Conservation (phyloP, 192 early-diverging fungal species). For the Rhizophagus clarus region DNA sequence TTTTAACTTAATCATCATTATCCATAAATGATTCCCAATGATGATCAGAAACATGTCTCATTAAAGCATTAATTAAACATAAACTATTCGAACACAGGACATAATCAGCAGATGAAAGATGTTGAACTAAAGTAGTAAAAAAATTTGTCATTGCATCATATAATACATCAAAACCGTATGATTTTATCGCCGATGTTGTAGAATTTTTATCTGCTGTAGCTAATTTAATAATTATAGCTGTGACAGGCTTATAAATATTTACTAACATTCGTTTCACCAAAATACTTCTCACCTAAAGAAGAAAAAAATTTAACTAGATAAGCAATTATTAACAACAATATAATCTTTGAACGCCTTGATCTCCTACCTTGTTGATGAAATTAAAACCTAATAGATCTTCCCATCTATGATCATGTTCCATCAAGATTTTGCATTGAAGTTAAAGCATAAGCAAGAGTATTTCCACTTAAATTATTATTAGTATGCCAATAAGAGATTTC, state of each 20-base stretch:
- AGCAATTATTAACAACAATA: too few species aligned
- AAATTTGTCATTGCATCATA: too few species aligned
- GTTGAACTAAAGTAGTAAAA: constrained; percentile 55
- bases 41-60: constrained; percentile 62
- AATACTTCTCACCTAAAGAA: too few species aligned
- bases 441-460: constrained; percentile 46
- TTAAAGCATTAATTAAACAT: constrained; percentile 60
- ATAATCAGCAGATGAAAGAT: constrained; percentile 63
- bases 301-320: too few species aligned
- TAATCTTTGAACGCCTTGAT: too few species aligned
- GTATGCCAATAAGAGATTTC: constrained; percentile 59
- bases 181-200: constrained; percentile 37
- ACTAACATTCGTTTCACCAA: too few species aligned
- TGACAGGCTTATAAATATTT: too few species aligned
- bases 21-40: constrained; percentile 49
- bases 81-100: constrained; percentile 65
- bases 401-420: constrained; percentile 70
- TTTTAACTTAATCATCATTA: constrained; percentile 52
- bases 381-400: constrained; percentile 43
- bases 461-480: constrained; percentile 59
- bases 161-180: constrained; percentile 58
- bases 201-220: too few species aligned
- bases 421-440: constrained; percentile 54
- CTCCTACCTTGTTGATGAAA: constrained; percentile 38
- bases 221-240: too few species aligned